Evolutionary conservation across 2,329 filamentous ascomycete species (phyloP), one percentile per base, ranked within the genome.

Genomic region (Penicillium decumbens): DNA sequence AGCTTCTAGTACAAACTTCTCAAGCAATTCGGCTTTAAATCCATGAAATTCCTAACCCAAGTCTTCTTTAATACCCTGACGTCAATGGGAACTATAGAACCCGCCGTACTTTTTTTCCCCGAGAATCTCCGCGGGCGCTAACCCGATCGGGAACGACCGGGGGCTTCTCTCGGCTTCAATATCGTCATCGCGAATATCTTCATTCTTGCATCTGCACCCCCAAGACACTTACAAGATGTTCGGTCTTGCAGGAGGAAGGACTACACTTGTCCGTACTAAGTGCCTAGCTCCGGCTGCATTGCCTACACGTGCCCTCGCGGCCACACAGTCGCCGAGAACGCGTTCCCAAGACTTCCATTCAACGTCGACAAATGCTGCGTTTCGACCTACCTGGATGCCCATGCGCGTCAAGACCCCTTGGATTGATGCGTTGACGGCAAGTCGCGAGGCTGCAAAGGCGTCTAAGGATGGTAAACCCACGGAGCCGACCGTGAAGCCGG

Each of bases 351-450:
- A 63, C 12, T 66, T 72, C 35, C 66, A 69, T 45, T 53, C 58
- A 28, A 66, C 62, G 27, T 56, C 54, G 12, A 43, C 48, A 20
- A 60, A 60, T 41, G 59, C 57, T 10, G 65, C 55, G 5, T 65
- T 57, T 35, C 61, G 61, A 24, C 66, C 67, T 6, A 67, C 65
- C 13, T 72, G 70, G 70, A 81, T 80, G 42, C 76, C 77, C 15
- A 79, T 80, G 70, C 73, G 81, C 39, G 79, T 84, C 6, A 80
- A 80, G 52, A 84, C 78, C n/a, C 83, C 84, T 25, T 87, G 84
- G 81, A 78, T 87, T 35, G 81, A 87, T 57, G 84, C 84, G 0
- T 72, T 86, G 42, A 75, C 74, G 18, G 74, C 77, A 56, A 77
- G 79, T 57, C 76, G 75, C 20, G 71, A 70, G 35, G 68, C 71